These are phyloP conservation scores for Debaryomyces subglobosus DNA, from an alignment of 1,139 yeast genomes.

Conservation along the genomic window DNA sequence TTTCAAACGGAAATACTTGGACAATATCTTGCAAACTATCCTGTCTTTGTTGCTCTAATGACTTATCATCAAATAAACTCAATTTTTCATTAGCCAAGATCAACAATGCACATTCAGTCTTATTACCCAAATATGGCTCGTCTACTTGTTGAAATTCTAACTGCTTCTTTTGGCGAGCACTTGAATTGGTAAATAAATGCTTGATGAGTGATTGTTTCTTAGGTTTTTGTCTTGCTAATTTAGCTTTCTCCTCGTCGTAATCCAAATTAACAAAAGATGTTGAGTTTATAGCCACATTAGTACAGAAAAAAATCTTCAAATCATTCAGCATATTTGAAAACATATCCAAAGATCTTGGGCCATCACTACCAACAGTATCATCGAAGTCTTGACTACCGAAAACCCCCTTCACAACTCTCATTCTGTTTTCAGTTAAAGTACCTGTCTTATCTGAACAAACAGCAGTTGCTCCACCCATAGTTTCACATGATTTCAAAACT, in stretches of 20 bases:
- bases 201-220: constrained; percentile 27
- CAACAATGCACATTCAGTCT: constrained; percentile 90
- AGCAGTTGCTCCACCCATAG: constrained; percentile 99
- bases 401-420: constrained; percentile 84
- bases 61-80: constrained; percentile 40
- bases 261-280: constrained; percentile 81
- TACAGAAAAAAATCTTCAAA: constrained; percentile 44
- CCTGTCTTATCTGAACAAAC: constrained; percentile 98
- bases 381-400: constrained; percentile 55
- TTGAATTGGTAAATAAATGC: constrained; percentile 18
- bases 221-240: constrained; percentile 33
- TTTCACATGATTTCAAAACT: constrained; percentile 90
- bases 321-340: constrained; percentile 31
- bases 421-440: constrained; percentile 87
- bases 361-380: constrained; percentile 36
- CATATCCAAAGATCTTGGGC: constrained; percentile 36
- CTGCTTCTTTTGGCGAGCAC: constrained; percentile 16
- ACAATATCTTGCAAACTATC: constrained; percentile 47
- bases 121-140: constrained; percentile 83
- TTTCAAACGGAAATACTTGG: constrained; percentile 88
- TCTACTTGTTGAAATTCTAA: constrained; percentile 29
- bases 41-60: constrained; percentile 44
- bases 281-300: constrained; percentile 76
- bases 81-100: constrained; percentile 65
- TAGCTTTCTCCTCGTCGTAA: constrained; percentile 41